Percentiles rank a stretch among this genome's conserved stretches.
Evolutionary conservation across 1,139 yeast genomes (phyloP).

Genomic region (Pichia sp.): DNA sequence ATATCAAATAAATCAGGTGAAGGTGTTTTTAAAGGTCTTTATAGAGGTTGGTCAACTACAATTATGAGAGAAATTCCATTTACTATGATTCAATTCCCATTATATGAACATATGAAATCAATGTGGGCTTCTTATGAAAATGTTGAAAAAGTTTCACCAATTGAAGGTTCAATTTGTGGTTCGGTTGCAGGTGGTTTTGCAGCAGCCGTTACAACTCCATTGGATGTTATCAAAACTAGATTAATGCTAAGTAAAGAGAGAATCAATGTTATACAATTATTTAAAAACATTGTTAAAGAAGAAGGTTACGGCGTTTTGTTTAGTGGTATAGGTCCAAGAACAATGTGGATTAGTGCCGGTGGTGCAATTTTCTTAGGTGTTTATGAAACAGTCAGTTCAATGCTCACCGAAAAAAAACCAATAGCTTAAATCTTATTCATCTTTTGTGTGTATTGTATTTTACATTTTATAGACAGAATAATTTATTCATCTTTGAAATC

Average conservation of each 20-base stretch:
- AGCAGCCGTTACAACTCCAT: constrained; percentile 89
- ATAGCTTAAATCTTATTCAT: not conserved
- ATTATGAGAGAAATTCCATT: constrained; percentile 93
- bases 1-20: constrained; percentile 62
- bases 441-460: not conserved
- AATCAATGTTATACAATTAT: constrained; percentile 41
- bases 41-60: constrained; percentile 91
- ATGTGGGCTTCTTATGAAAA: constrained; percentile 40
- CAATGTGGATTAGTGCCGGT: constrained; percentile 97
- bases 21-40: constrained; percentile 70
- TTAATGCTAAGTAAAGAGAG: constrained; percentile 66
- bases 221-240: constrained; percentile 88
- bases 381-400: constrained; percentile 63
- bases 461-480: not conserved
- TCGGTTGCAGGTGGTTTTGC: constrained; percentile 92
- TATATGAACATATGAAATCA: constrained; percentile 75
- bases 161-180: constrained; percentile 90
- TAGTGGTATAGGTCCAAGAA: constrained; percentile 87
- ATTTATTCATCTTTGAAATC: constrained; percentile 10
- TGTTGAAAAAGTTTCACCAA: constrained; percentile 41
- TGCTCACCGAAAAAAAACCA: constrained; percentile 10
- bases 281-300: constrained; percentile 43
- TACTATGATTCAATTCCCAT: constrained; percentile 89
- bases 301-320: constrained; percentile 69
- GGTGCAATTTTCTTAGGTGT: constrained; percentile 96